Base-by-base conservation (phyloP, 1,139 yeast genomes). In the Diutina sp. region DNA sequence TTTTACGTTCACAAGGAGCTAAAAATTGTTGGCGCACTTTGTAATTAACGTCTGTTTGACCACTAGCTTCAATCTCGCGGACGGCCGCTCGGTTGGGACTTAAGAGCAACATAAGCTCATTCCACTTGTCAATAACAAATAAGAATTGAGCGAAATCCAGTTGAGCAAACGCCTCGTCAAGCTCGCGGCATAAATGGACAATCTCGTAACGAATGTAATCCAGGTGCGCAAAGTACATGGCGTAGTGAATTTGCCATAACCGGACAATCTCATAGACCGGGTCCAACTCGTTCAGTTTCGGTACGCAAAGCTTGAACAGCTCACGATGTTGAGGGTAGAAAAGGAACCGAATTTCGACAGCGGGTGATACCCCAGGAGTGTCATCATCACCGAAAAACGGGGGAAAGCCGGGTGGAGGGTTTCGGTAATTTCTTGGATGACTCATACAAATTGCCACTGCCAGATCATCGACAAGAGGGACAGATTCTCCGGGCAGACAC, bases 191-290 rank as follows among this genome's bases (percentile, higher is more conserved):
- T 58, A 69, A 76, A 29, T 72, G 73, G 51, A 67, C 67, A 9
- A 78, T 69, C 4, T 67, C 67, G 38, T 67, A 67, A 62, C 66
- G 80, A 62, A 68, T 75, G 63, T 57, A 66, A 56, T 54, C 65
- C 25, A 69, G 77, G 66, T 66, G 82, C 62, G 65, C 71, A 59
- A 76, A 76, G 61, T 72, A 76, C 18, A 76, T 64, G 2, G 75
- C 68, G 57, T 66, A 73, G 60, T 76, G 79, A 30, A 76, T 71
- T 67, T 74, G 76, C 58, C 76, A 71, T 8, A 76, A 61, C 60
- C 72, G 80, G 28, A 86, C 87, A 55, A 90, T 78, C 64, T 90
- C 97, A 55, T 76, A 78, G 60, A 87, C 72, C 4, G 96, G 93
- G 63, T 87, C 84, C 58, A 85, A 73, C 60, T 83, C 87, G 57